Evolutionary conservation across 2,329 filamentous ascomycete genomes (phyloP).

Genomic region (Ascochyta koolunga): DNA sequence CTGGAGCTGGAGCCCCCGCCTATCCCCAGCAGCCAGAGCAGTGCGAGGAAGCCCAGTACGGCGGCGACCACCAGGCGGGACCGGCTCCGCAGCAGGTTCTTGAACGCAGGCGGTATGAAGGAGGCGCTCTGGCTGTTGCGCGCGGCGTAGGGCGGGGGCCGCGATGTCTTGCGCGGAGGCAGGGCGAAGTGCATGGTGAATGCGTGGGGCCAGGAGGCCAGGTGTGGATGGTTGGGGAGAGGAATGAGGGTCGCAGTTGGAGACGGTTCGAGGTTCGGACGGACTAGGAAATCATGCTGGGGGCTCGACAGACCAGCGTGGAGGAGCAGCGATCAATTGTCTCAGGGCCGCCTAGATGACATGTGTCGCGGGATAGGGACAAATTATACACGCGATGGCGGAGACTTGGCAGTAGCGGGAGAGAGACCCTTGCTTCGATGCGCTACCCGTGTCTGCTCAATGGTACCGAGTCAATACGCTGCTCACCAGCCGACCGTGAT

Average conservation of each 20-base stretch:
- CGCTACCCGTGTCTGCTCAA: slow-evolving; percentile 2
- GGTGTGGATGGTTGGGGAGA: background rate
- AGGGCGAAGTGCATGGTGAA: slow-evolving; percentile 81
- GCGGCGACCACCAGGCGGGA: slow-evolving; percentile 62
- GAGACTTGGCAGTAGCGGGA: slow-evolving; percentile 7
- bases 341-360: slow-evolving; percentile 5
- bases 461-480: too few species aligned
- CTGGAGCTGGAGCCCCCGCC: slow-evolving; percentile 27
- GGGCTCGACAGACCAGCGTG: background rate
- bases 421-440: slow-evolving; percentile 11
- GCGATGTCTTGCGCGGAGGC: slow-evolving; percentile 82
- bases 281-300: slow-evolving; percentile 27
- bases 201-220: slow-evolving; percentile 17
- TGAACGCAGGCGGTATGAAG: slow-evolving; percentile 51
- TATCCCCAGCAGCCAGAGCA: slow-evolving; percentile 46
- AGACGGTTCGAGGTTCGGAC: background rate
- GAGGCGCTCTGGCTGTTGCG: slow-evolving; percentile 56
- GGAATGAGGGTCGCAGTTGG: slow-evolving; percentile 5
- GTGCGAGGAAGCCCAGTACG: slow-evolving; percentile 61
- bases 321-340: slow-evolving; percentile 7
- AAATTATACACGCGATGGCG: slow-evolving; percentile 9
- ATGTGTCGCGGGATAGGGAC: slow-evolving; percentile 14
- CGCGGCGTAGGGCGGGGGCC: slow-evolving; percentile 72
- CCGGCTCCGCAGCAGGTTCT: slow-evolving; percentile 62
- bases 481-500: slow-evolving; percentile 5